phyloP scores from a whole-genome alignment of 371 early-diverging fungal species.

The Mucor saturninus region DNA sequence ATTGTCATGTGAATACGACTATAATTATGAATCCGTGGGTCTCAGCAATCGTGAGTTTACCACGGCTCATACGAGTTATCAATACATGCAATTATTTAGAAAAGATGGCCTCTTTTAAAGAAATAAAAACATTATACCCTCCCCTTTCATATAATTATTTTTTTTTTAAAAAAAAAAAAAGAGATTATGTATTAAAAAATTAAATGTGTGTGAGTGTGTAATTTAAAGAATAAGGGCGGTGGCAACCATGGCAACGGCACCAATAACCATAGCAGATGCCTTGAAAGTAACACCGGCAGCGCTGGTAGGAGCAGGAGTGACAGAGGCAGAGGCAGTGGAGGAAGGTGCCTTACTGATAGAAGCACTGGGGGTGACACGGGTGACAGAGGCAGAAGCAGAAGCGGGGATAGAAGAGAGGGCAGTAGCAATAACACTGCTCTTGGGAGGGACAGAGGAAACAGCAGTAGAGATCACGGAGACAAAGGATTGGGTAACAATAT shows the following conservation, averaged over 20 bases:
- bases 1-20: constrained; percentile 53
- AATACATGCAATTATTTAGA: constrained; percentile 55
- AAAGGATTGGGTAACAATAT: constrained; percentile 17
- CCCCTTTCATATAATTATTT: not conserved
- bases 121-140: constrained; percentile 9
- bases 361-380: constrained; percentile 1
- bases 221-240: constrained; percentile 24
- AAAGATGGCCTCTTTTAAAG: constrained; percentile 50
- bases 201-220: no score
- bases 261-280: constrained; percentile 9
- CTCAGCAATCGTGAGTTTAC: constrained; percentile 53
- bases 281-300: constrained; percentile 16
- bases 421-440: constrained; percentile 1
- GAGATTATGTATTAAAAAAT: no score
- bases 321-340: not conserved
- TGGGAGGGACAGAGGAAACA: not conserved
- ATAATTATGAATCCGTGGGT: constrained; percentile 52
- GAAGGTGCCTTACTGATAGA: constrained; percentile 3
- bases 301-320: constrained; percentile 8
- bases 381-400: constrained; percentile 4
- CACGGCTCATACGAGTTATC: constrained; percentile 59
- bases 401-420: not conserved
- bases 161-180: not conserved
- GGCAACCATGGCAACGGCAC: constrained; percentile 14
- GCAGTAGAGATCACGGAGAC: constrained; percentile 14